These are phyloP conservation scores for Saksenaea vasiformis DNA, from an alignment of 371 early-diverging fungal genomes.

Conservation along the genomic window DNA sequence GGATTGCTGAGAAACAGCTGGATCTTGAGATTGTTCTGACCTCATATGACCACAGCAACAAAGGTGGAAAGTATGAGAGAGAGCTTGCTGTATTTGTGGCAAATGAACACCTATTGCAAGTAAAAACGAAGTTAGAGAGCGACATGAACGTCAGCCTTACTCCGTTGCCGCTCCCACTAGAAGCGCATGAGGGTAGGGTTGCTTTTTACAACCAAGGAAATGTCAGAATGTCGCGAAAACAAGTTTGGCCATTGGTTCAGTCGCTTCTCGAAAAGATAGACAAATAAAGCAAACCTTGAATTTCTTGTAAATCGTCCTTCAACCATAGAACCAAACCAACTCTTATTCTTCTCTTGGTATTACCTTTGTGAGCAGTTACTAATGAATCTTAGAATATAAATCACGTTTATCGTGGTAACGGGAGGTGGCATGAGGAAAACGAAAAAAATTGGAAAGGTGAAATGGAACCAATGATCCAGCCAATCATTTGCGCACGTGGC, in stretches of 20 bases:
- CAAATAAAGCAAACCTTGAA: not conserved
- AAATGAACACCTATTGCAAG: constrained; percentile 16
- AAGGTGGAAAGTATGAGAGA: constrained; percentile 56
- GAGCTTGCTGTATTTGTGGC: constrained; percentile 58
- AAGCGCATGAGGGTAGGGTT: constrained; percentile 7
- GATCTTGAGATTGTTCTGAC: constrained; percentile 66
- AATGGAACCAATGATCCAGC: constrained; percentile 1
- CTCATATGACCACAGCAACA: constrained; percentile 49
- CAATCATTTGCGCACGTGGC: constrained; percentile 13
- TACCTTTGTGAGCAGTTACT: constrained; percentile 10
- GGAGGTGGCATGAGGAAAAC: constrained; percentile 7
- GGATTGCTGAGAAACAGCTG: constrained; percentile 41
- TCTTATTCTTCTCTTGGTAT: not conserved
- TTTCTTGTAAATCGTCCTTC: too few species aligned
- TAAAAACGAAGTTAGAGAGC: constrained; percentile 32
- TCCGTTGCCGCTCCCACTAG: constrained; percentile 6
- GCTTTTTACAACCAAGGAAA: constrained; percentile 57
- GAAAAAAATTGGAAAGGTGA: not conserved
- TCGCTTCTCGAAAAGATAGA: not conserved
- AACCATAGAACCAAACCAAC: not conserved
- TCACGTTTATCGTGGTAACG: not conserved
- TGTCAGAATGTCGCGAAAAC: constrained; percentile 65
- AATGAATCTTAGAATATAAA: not conserved
- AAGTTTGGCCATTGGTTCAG: constrained; percentile 66
- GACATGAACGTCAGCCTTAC: constrained; percentile 12